Conservation (phyloP, 306 rosid species). For the Dryas octopetala region DNA sequence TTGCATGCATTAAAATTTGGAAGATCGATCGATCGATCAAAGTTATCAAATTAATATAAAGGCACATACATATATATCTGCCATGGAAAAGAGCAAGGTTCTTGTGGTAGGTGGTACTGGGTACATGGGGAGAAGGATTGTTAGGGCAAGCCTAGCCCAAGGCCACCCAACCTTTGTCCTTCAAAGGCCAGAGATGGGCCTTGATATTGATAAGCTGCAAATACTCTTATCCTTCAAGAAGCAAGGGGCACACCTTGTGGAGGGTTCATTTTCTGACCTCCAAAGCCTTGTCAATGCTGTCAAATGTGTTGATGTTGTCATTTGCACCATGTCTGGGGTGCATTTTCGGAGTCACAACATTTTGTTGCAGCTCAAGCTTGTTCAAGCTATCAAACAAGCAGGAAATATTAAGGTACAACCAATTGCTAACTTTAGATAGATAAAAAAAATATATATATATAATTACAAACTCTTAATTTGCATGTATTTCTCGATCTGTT, state of each 20-base stretch:
- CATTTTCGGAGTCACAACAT: constrained; percentile 71
- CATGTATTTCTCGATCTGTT: neutral
- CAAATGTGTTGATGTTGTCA: constrained; percentile 69
- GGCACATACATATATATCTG: too few species aligned
- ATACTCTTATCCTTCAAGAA: constrained; percentile 61
- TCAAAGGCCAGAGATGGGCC: constrained; percentile 64
- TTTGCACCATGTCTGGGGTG: constrained; percentile 75
- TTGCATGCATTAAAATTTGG: too few species aligned
- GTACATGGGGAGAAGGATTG: constrained; percentile 70
- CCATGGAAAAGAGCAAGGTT: constrained; percentile 68
- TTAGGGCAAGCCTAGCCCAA: constrained; percentile 59
- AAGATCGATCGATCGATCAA: too few species aligned
- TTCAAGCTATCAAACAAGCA: constrained; percentile 70
- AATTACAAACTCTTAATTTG: too few species aligned
- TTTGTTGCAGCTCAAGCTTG: constrained; percentile 76
- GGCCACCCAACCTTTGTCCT: constrained; percentile 73
- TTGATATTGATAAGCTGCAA: constrained; percentile 69
- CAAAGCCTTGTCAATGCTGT: constrained; percentile 70
- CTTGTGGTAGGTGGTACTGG: constrained; percentile 86
- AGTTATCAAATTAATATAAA: too few species aligned
- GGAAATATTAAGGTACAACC: constrained; percentile 75
- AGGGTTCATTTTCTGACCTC: constrained; percentile 65
- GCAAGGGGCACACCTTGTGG: constrained; percentile 62
- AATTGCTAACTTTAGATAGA: too few species aligned
- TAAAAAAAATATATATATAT: too few species aligned